Percentiles rank a stretch among this genome's conserved stretches.
These are phyloP conservation scores for Cystoderma amianthinum DNA, from an alignment of 768 basidiomycete genomes.

Conservation along the genomic window DNA sequence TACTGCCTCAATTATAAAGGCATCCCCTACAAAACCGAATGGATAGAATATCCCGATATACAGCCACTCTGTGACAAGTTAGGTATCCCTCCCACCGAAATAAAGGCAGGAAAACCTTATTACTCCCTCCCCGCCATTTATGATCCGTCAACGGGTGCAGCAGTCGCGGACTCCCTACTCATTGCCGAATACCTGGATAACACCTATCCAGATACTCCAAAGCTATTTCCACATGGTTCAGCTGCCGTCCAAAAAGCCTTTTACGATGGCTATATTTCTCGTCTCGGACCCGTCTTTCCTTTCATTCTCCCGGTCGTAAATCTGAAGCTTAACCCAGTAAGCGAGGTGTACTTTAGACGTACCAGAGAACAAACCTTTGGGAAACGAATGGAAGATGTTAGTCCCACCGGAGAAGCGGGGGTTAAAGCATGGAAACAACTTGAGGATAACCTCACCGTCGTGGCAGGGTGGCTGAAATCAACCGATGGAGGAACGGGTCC, in stretches of 20 bases:
- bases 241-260: constrained; percentile 33
- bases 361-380: constrained; percentile 27
- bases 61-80: constrained; percentile 22
- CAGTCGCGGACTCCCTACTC: constrained; percentile 31
- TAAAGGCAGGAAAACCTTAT: constrained; percentile 16
- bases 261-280: constrained; percentile 10
- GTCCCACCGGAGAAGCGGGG: constrained; percentile 20
- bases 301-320: constrained; percentile 13
- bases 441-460: constrained; percentile 19
- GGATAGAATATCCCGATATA: constrained; percentile 49
- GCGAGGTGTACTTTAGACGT: constrained; percentile 23
- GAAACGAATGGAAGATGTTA: constrained; percentile 24
- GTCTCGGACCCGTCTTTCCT: constrained; percentile 10
- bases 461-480: constrained; percentile 21
- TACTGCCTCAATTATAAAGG: constrained; percentile 28
- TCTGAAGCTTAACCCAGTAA: constrained; percentile 12
- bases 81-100: constrained; percentile 25
- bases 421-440: constrained; percentile 29
- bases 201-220: constrained; percentile 35
- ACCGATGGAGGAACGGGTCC: constrained; percentile 15
- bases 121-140: constrained; percentile 47
- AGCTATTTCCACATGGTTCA: constrained; percentile 28
- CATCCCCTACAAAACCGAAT: constrained; percentile 36
- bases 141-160: constrained; percentile 31
- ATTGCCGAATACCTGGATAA: constrained; percentile 48